Conservation (phyloP, 2,329 filamentous ascomycete species). For the Sclerotinia glacialis region DNA sequence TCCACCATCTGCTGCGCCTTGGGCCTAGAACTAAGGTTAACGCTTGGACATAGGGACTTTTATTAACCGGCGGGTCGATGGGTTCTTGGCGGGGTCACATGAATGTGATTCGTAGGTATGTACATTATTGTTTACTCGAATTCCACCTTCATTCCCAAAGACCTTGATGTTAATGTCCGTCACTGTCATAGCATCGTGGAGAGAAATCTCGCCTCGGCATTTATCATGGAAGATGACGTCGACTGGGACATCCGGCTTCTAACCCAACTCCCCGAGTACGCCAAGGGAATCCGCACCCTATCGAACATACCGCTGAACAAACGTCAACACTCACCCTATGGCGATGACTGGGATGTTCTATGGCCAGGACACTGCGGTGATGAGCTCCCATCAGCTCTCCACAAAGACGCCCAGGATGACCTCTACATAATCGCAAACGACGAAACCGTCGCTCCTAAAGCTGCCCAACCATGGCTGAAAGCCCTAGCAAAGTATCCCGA, state of each 20-base stretch:
- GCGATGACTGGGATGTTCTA: conserved; percentile 42
- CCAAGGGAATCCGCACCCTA: conserved; percentile 25
- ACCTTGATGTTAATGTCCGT: background rate
- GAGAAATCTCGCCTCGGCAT: conserved; percentile 35
- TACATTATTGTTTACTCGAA: background rate
- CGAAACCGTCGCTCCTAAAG: conserved; percentile 32
- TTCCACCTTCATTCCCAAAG: no score
- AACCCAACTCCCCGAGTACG: conserved; percentile 38
- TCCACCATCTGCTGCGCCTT: background rate
- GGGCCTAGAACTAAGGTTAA: background rate
- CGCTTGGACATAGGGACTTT: conserved; percentile 13
- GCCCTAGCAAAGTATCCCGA: conserved; percentile 23
- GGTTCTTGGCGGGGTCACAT: conserved; percentile 45
- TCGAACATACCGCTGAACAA: conserved; percentile 19
- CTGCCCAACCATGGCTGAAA: conserved; percentile 23
- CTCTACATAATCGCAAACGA: conserved; percentile 34
- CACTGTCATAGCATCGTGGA: conserved; percentile 27
- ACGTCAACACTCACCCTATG: conserved; percentile 34
- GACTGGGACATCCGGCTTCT: conserved; percentile 46
- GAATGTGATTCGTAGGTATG: conserved; percentile 40
- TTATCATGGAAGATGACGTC: conserved; percentile 46
- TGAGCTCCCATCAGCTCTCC: background rate
- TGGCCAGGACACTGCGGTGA: conserved; percentile 42
- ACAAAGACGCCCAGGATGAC: conserved; percentile 20
- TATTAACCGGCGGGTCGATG: conserved; percentile 33